Conservation (phyloP, 139 green algal genomes). For the Chlamydomonas urium region DNA sequence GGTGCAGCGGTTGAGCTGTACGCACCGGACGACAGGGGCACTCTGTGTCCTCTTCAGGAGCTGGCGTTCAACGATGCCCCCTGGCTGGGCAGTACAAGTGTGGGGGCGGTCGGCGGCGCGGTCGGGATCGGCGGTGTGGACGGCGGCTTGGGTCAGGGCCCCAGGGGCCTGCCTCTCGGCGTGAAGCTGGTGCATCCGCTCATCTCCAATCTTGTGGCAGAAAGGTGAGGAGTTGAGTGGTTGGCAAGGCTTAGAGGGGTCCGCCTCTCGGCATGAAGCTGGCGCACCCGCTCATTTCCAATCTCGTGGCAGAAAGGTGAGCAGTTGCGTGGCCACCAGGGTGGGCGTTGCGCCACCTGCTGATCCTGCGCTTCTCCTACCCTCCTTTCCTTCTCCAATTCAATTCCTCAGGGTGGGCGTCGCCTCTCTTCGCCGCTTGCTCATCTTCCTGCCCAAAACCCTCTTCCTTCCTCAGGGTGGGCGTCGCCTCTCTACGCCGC, state of each 20-base stretch:
- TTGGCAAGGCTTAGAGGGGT: no score
- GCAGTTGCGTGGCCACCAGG: no score
- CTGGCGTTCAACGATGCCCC: conserved; percentile 76
- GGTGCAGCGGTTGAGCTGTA: no score
- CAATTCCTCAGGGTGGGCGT: conserved; percentile 58
- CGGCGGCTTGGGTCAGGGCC: no score
- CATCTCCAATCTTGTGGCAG: conserved; percentile 40
- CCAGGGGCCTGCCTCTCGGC: neutral
- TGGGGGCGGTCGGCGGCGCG: neutral
- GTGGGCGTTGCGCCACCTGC: neutral
- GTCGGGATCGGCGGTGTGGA: neutral
- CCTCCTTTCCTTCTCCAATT: no score
- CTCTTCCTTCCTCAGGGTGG: no score
- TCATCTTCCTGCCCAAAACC: no score
- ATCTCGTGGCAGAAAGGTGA: conserved; percentile 26
- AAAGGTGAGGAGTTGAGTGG: conserved; percentile 7
- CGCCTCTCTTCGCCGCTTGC: conserved; percentile 48
- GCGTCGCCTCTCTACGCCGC: conserved; percentile 54
- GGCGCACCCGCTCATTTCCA: conserved; percentile 52
- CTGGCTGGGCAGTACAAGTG: conserved; percentile 42
- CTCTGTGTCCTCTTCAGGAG: conserved; percentile 40
- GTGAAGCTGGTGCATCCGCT: conserved; percentile 45
- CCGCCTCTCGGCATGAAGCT: conserved; percentile 14
- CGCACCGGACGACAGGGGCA: conserved; percentile 52
- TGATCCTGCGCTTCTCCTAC: neutral